Evolutionary conservation across 2,329 filamentous ascomycete genomes (phyloP), one percentile per base, ranked within the genome.

Genomic region (Fusarium napiforme): DNA sequence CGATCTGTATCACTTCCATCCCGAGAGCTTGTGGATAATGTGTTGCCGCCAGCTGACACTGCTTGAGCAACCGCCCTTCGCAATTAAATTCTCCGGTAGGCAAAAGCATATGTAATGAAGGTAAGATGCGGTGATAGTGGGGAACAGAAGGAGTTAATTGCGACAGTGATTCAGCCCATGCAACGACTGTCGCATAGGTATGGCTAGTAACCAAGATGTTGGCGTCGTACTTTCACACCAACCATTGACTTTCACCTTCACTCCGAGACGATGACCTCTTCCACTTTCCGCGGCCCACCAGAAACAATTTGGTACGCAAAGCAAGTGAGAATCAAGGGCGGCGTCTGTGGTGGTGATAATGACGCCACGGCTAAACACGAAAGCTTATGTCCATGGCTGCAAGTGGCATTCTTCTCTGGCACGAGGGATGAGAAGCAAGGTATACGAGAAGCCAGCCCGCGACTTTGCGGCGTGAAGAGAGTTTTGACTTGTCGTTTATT

Each of bases 361-460:
- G 66, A 55, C 61, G 67, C 40, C 45, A 49, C 53, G 61, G 30
- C 21, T 45, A 26, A 59, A 56, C 18, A 52, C n/a, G 32, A 53
- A 42, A 39, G 26, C 36, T 47, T 18, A 50, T 30, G 62, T 57
- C 19, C 15, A 30, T 40, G 45, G 26, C 26, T 40, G 19, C 18
- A 36, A 21, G 18, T 56, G 53, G 12, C 28, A 45, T 23, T 36
- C 30, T 37, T 36, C 32, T 21, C 49, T 37, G n/a, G 23, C 34
- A 28, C 40, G 37, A n/a, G 7, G 11, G 23, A 42, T 42, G 28
- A 19, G 23, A 19, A 36, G 19, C 26, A 16, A 40, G 18, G 36
- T 45, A 18, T 30, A 45, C 42, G 23, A 59, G 43, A 18, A 59
- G 46, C 34, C 26, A 21, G 32, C 18, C 32, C 39, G 37, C 34